Conservation (phyloP, 352 stramenopile species). For the Hyaloperonospora brassicae region DNA sequence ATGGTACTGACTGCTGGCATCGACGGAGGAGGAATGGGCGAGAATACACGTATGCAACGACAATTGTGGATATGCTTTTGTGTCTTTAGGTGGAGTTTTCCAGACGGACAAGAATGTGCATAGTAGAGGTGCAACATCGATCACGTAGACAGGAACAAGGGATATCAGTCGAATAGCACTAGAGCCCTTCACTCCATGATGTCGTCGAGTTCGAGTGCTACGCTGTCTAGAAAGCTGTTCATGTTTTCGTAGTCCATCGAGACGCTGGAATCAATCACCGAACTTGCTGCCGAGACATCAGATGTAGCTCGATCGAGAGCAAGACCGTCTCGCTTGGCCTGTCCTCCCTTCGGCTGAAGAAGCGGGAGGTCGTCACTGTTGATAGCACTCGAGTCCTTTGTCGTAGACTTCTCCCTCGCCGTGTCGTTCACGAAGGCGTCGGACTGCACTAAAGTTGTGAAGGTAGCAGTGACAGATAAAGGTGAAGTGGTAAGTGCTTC, state of each 20-base stretch:
- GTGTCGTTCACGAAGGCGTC: background rate
- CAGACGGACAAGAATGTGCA: slow-evolving; percentile 9
- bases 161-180: slow-evolving; percentile 3
- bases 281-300: slow-evolving; percentile 2
- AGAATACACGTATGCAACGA: too few species aligned
- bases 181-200: slow-evolving; percentile 50
- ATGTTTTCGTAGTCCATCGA: slow-evolving; percentile 63
- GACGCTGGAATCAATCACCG: slow-evolving; percentile 14
- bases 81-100: slow-evolving; percentile 6
- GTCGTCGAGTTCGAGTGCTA: slow-evolving; percentile 71
- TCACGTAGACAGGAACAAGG: slow-evolving; percentile 10
- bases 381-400: slow-evolving; percentile 1
- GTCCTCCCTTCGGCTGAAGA: slow-evolving; percentile 23
- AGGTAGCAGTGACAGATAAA: slow-evolving; percentile 19
- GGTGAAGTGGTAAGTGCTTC: slow-evolving; percentile 8
- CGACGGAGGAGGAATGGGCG: too few species aligned
- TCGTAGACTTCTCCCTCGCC: slow-evolving; percentile 4
- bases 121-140: slow-evolving; percentile 2
- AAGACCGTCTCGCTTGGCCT: slow-evolving; percentile 16
- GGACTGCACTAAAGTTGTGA: slow-evolving; percentile 10
- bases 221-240: slow-evolving; percentile 74
- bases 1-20: too few species aligned
- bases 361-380: slow-evolving; percentile 8
- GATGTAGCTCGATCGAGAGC: slow-evolving; percentile 2
- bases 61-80: slow-evolving; percentile 18